Evolutionary conservation across 805 yeast genomes (phyloP), one percentile per base, ranked within the genome.

Genomic region (Starmerella kuoi): DNA sequence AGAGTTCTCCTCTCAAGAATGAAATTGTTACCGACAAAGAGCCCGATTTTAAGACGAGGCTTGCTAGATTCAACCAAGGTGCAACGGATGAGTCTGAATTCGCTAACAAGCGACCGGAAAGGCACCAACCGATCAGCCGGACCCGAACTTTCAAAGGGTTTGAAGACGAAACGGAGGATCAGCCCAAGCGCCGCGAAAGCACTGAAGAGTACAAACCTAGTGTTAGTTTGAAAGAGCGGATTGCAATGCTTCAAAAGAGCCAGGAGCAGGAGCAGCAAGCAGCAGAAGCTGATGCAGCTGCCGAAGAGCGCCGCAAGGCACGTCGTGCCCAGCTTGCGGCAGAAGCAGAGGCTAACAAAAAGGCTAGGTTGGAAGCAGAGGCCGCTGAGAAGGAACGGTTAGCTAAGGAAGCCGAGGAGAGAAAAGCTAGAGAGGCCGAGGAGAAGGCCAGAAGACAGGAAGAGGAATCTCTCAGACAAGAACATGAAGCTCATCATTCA

Each of bases 151-250:
- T 41, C 36, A 42, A 34, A 21, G 45, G 34, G 14, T n/a, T n/a
- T n/a, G n/a, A n/a, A n/a, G 26, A 20, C 21, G 36, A 27, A n/a
- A 22, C 24, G 24, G 57, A 34, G 20, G 37, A 32, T 15, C 32
- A 35, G 61, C 72, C 17, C 64, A 35, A 28, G 46, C 41, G 34
- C 32, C 44, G 19, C 47, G 46, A 22, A 48, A 40, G 14, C 55
- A 51, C 40, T 36, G 49, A 32, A 45, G 46, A 26, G 53, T 38
- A 37, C 35, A 31, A 26, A 26, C 95, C 95, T 7, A 77, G 81
- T 51, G 62, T 86, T 65, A 79, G 93, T 44, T 66, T 88, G 53
- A 80, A 80, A 57, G 96, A 91, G 53, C 72, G 97, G 50, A 85
- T 88, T 57, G 84, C 85, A 4, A 55, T 83, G 55, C 66, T 88